Percentiles rank a stretch among this genome's conserved stretches.
Evolutionary conservation across 2,329 filamentous ascomycete genomes (phyloP).

Genomic region (Thermochaetoides dissita): DNA sequence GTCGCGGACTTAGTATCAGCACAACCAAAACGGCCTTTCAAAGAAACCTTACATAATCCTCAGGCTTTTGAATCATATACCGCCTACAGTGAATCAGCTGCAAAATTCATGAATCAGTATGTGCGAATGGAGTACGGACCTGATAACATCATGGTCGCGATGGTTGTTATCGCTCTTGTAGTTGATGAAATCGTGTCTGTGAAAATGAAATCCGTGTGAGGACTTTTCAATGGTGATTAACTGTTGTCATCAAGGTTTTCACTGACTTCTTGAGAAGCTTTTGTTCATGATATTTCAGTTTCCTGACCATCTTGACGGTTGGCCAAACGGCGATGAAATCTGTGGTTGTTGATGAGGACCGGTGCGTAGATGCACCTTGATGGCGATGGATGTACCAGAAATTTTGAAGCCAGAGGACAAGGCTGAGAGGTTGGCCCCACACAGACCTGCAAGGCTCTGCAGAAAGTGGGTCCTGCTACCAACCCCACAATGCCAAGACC

Average conservation of each 20-base stretch:
- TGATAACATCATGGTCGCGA: slow-evolving; percentile 53
- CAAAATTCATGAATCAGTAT: background rate
- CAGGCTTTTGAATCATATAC: slow-evolving; percentile 81
- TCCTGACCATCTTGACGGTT: slow-evolving; percentile 63
- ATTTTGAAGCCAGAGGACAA: slow-evolving; percentile 7
- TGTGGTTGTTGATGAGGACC: background rate
- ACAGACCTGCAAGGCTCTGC: background rate
- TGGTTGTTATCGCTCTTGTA: slow-evolving; percentile 83
- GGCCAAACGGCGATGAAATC: background rate
- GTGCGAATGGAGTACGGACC: slow-evolving; percentile 22
- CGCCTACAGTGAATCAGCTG: slow-evolving; percentile 34
- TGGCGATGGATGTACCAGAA: slow-evolving; percentile 5
- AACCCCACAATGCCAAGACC: slow-evolving; percentile 1
- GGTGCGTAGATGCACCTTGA: slow-evolving; percentile 5
- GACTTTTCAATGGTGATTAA: no score
- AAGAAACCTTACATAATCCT: slow-evolving; percentile 28
- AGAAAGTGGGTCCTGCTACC: background rate
- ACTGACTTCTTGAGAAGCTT: slow-evolving; percentile 45
- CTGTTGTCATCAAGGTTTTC: no score
- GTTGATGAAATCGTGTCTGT: slow-evolving; percentile 70
- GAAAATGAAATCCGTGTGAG: slow-evolving; percentile 42
- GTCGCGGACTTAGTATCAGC: slow-evolving; percentile 23
- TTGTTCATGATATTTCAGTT: slow-evolving; percentile 93
- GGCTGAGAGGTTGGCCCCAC: slow-evolving; percentile 5
- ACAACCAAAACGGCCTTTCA: background rate